Evolutionary conservation across 768 basidiomycete genomes (phyloP), one percentile per base, ranked within the genome.

Genomic region (Mycena latifolia): DNA sequence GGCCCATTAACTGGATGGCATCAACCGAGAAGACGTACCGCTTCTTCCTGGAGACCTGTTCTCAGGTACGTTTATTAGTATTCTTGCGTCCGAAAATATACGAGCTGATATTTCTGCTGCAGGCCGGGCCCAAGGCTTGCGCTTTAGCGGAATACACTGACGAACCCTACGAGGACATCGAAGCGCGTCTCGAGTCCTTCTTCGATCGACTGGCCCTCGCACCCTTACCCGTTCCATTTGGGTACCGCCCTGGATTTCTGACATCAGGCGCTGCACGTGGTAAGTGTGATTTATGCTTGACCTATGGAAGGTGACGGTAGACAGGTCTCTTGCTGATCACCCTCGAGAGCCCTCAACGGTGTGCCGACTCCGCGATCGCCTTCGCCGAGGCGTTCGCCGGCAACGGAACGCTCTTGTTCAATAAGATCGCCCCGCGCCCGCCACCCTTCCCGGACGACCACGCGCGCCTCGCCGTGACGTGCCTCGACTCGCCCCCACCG

Each of bases 241-340:
- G 58, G 1, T 33, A 39, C 27, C 61, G 72, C 1, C 71, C 73
- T 5, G 72, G 71, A 9, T 63, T 63, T 29, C 43, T 74, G 1
- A 74, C 73, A 14, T 73, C 72, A 11, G 73, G 73, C n/a, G 70
- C 69, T 27, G 72, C 71, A 8, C 66, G 73, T 50, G 69, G 73
- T 64, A 48, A 10, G 52, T 1, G 17, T 25, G 4, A 18, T 22
- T 37, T 27, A 22, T 50, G n/a, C n/a, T 20, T 20, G 15, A 37
- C 20, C 24, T 11, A 15, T n/a, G 15, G 4, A 14, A 17, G 18
- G 46, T 39, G 29, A 47, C 25, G 29, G 12, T 14, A 7, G 22
- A 33, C 17, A 72, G 71, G 55, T 2, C 24, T 74, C 14, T 60
- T 74, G 2, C 58, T 67, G 2, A 67, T 63, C 39, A 57, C 46